phyloP scores from a whole-genome alignment of 495 filamentous ascomycete genomes.

The Sordaria brevicollis region DNA sequence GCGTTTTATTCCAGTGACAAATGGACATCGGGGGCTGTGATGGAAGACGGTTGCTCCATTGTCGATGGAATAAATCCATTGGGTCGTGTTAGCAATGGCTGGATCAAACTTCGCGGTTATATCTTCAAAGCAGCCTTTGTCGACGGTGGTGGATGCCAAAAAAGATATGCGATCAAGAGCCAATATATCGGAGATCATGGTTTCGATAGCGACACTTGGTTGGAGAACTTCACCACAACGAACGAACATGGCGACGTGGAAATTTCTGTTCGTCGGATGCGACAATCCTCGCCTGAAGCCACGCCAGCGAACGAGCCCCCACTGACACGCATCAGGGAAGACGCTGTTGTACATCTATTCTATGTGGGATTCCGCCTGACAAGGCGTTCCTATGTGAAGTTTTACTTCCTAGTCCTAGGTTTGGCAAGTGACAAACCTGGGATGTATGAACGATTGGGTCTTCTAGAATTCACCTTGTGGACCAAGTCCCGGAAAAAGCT shows the following conservation, averaged over 20 bases:
- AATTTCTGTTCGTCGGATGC: neutral
- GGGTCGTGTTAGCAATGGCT: neutral
- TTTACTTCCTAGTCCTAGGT: too few relatives aligned
- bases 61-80: neutral
- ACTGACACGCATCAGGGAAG: neutral
- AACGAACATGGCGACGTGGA: neutral
- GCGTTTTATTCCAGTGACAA: too few relatives aligned
- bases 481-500: too few relatives aligned
- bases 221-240: neutral
- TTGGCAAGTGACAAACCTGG: too few relatives aligned
- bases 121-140: neutral
- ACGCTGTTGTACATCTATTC: neutral
- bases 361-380: neutral
- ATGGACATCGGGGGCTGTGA: neutral
- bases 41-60: neutral
- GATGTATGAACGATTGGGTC: too few relatives aligned
- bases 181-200: fast-evolving
- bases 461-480: too few relatives aligned
- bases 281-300: neutral
- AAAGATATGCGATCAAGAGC: neutral
- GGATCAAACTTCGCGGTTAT: neutral
- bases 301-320: neutral
- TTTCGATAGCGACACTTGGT: neutral
- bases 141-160: neutral
- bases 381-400: too few relatives aligned